Base-by-base conservation (phyloP, 2,329 filamentous ascomycete genomes). In the Graphilbum ipis-grandicollis region DNA sequence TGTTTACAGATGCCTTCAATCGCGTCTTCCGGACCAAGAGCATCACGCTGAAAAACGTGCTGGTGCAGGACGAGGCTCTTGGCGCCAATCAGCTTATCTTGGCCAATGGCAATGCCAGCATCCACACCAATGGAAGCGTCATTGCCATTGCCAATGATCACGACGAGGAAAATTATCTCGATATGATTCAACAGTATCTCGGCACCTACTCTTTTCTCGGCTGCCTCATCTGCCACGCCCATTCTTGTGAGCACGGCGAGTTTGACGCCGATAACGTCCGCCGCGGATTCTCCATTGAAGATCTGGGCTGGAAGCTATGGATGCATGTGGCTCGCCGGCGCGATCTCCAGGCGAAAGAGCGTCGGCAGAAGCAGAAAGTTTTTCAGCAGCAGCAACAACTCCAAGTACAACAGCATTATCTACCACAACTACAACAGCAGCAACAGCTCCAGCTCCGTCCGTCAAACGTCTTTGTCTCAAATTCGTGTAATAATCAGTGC, bases 171-270 rank as follows among this genome's bases (percentile, higher is more conserved):
- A 56, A 58, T 7, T 42, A 58, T 13, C 34, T 54, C 31, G 48
- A 50, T n/a, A 47, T 44, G 38, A 57, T 63, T 12, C 65, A 69
- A 44, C 57, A 57, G 18, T 59, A 61, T 26, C 48, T 74, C 19
- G 64, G 65, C 34, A 72, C 66, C 2, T 71, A 72, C 46, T 61
- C 62, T 23, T 58, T 68, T 9, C 56, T 74, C 14, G 66, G 65
- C 12, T 75, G 70, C 44, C 52, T 71, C n/a, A 63, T 72, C 36
- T 75, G 70, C 51, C 68, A 62, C 46, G 66, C 66, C 35, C 65
- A 73, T 48, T 71, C 68, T 12, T 75, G 70, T 41, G 70, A 74
- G 46, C 70, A 75, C 43, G 70, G 69, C 33, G 68, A 72, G 37
- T 72, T 71, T 36, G 65, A 69, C 38, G 50, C 53, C 7, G 63